Evolutionary conservation across 2,329 filamentous ascomycete species (phyloP).

Genomic region (Beauveria caledonica): DNA sequence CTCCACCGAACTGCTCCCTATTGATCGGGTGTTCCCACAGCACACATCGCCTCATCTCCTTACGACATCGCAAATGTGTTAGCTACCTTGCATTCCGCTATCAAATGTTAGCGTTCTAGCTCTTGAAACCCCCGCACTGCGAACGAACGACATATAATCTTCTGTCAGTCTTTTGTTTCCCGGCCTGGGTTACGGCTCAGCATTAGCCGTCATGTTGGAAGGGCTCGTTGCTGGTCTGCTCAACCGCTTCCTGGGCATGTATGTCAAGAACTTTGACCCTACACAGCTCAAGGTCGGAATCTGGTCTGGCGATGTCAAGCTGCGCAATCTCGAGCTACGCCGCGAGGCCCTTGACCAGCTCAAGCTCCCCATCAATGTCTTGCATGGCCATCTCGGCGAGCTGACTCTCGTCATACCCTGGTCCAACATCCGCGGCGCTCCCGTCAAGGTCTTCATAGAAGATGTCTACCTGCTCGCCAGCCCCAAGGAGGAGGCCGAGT

Average conservation of each 20-base stretch:
- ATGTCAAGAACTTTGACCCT: conserved; percentile 98
- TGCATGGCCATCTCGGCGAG: conserved; percentile 87
- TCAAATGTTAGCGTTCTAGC: neutral
- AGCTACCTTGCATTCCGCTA: neutral
- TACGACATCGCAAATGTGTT: conserved; percentile 1
- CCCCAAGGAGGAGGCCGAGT: conserved; percentile 89
- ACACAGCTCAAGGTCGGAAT: conserved; percentile 97
- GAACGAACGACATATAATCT: neutral
- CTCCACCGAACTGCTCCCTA: neutral
- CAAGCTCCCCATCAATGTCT: conserved; percentile 90
- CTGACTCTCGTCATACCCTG: conserved; percentile 92
- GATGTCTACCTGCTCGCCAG: conserved; percentile 94
- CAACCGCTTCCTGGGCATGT: conserved; percentile 99
- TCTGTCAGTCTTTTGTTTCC: conserved; percentile 26
- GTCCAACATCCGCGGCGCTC: conserved; percentile 92
- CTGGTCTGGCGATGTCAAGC: conserved; percentile 96
- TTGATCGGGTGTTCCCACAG: neutral
- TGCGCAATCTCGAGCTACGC: conserved; percentile 84
- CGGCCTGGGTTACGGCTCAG: conserved; percentile 65
- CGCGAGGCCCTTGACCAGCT: conserved; percentile 95
- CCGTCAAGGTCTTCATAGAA: conserved; percentile 90
- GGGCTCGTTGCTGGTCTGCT: conserved; percentile 92
- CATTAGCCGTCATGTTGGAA: conserved; percentile 74
- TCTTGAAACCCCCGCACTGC: neutral
- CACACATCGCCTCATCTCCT: neutral